Base-by-base conservation (phyloP, 176 grass and related monocot species). In the Puccinellia tenuiflora region DNA sequence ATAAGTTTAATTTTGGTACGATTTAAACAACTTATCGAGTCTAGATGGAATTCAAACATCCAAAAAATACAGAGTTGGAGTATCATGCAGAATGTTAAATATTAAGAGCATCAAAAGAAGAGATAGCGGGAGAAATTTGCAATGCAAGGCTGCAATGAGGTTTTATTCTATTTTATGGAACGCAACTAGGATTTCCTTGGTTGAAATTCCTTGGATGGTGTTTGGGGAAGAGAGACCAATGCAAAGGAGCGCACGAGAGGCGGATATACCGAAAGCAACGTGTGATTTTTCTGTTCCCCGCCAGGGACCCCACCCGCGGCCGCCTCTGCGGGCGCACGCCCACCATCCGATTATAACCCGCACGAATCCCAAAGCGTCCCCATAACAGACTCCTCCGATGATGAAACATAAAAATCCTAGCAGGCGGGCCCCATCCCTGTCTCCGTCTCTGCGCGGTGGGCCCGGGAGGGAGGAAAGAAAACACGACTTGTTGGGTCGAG, bases 241-340 rank as follows among this genome's bases (percentile, higher is more conserved):
- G n/a, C 60, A 12, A 70, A 77, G 60, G 50, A 68, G 3, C 45
- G 42, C 16, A 54, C 16, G 46, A 21, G 75, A 62, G 45, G 55
- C 40, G 67, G 56, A 65, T 67, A 65, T 67, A 26, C 59, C 14
- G 83, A 86, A 82, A 73, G 88, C 54, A 79, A 86, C 83, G 88
- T 76, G 50, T 25, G 70, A 15, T 66, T 38, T 74, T 50, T 13
- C 7, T 73, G 42, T 73, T 73, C 40, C 69, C 69, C 7, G 0
- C 42, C 24, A 72, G 40, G 42, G 69, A 46, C 25, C 69, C 68
- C 62, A 40, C 68, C 54, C 10, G 33, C 81, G 70, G 61, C 82
- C 63, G 43, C 72, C 71, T 43, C 63, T 3, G 0, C 3, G 28
- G 0, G 1, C 15, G n/a, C 1, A 5, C 14, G 15, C 0, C 25